Percentiles rank a stretch among this genome's conserved stretches.
Evolutionary conservation across 2,329 filamentous ascomycete species (phyloP).

Genomic region (Diaporthe eres): DNA sequence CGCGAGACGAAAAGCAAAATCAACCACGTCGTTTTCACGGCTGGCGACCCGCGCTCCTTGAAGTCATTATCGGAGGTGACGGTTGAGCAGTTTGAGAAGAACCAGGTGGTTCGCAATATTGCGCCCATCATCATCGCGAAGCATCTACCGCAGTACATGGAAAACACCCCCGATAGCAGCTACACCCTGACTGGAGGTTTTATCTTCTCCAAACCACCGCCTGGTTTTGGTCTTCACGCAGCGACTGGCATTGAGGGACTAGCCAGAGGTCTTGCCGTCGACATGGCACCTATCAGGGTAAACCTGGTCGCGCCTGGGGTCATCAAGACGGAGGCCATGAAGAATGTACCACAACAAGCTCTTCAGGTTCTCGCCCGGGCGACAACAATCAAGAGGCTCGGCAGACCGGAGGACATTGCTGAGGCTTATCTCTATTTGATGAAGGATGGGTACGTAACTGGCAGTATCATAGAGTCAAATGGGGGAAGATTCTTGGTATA

Average conservation of each 20-base stretch:
- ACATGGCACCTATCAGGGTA: constrained; percentile 5
- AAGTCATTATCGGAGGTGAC: not conserved
- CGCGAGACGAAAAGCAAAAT: constrained; percentile 50
- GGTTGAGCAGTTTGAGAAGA: constrained; percentile 21
- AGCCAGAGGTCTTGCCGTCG: constrained; percentile 1
- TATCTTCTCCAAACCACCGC: constrained; percentile 12
- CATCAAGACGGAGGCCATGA: constrained; percentile 17
- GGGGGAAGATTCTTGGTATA: constrained; percentile 11
- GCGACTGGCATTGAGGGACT: constrained; percentile 11
- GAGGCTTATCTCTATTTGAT: constrained; percentile 24
- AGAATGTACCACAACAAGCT: constrained; percentile 3
- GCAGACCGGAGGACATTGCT: constrained; percentile 14
- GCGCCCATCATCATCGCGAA: constrained; percentile 14
- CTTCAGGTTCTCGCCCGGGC: not conserved
- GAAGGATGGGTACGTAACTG: constrained; percentile 14
- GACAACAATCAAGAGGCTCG: constrained; percentile 10
- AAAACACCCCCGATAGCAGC: not conserved
- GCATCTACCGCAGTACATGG: constrained; percentile 9
- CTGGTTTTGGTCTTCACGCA: not conserved
- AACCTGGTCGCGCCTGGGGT: constrained; percentile 18
- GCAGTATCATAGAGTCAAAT: constrained; percentile 23
- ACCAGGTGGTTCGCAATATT: constrained; percentile 20
- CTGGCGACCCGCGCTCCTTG: constrained; percentile 54
- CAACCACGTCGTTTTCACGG: constrained; percentile 66
- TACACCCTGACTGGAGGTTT: constrained; percentile 2